These are phyloP conservation scores for Penicillium verhagenii DNA, from an alignment of 495 filamentous ascomycete species.

Conservation along the genomic window DNA sequence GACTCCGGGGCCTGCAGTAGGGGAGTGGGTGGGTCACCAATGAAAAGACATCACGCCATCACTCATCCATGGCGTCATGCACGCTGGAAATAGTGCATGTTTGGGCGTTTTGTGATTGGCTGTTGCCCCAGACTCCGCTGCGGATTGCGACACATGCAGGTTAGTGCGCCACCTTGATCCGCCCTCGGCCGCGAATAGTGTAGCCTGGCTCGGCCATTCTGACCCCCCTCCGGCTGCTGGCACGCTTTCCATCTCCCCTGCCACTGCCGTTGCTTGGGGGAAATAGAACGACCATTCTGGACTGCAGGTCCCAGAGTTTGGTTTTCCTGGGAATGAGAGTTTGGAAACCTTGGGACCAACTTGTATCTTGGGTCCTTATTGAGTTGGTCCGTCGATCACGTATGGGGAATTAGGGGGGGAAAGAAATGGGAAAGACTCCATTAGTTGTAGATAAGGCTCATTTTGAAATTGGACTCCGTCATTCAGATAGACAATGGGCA, in stretches of 20 bases:
- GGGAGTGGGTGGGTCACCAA: slow-evolving; percentile 18
- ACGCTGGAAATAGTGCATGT: slow-evolving; percentile 35
- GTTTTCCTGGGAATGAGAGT: background rate
- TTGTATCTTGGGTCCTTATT: background rate
- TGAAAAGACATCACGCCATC: slow-evolving; percentile 34
- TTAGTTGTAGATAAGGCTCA: slow-evolving; percentile 2
- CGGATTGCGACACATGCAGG: slow-evolving; percentile 25
- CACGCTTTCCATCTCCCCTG: slow-evolving; percentile 8
- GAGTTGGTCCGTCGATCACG: background rate
- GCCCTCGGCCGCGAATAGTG: slow-evolving; percentile 27
- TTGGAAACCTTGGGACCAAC: slow-evolving; percentile 1
- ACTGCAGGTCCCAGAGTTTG: slow-evolving; percentile 12
- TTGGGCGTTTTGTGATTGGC: slow-evolving; percentile 25
- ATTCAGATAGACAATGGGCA: slow-evolving; percentile 10
- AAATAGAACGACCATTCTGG: slow-evolving; percentile 3
- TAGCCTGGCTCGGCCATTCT: background rate
- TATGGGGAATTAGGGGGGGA: background rate
- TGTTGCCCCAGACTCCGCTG: slow-evolving; percentile 26
- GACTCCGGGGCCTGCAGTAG: slow-evolving; percentile 25
- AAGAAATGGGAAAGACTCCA: background rate
- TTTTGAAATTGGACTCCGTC: background rate
- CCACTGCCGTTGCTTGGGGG: slow-evolving; percentile 2
- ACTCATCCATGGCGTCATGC: slow-evolving; percentile 40
- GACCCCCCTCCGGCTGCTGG: slow-evolving; percentile 3
- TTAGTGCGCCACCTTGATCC: slow-evolving; percentile 37